Base-by-base conservation (phyloP, 148 eudicot species). In the Rhododendron henanense region DNA sequence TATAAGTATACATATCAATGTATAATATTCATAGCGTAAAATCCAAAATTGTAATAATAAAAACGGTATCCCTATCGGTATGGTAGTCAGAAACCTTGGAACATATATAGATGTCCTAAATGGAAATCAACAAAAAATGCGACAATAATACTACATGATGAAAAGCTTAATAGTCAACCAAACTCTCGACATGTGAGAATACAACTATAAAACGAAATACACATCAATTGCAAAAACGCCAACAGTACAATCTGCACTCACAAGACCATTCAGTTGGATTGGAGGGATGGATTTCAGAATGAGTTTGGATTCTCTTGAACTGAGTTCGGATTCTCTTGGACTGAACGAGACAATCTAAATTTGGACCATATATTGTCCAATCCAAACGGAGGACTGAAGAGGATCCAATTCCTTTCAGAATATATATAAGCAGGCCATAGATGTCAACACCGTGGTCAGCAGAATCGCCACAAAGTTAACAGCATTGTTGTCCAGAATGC, bases 401-500 rank as follows among this genome's bases (percentile, higher is more conserved):
- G 25, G 65, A 59, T 59, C 65, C 25, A 59, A 21, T 19, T 59
- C 25, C 25, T 85, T 50, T 90, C 86, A 93, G 88, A 91, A 93
- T 13, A 93, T 81, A 84, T 79, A 87, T 44, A 79, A 85, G 90
- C 90, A 89, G 65, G 90, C 90, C 37, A 91, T 23, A 35, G 93
- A 89, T 51, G 95, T 90, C 86, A 91, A 84, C 61, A 87, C 73
- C 9, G 91, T 33, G 48, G 95, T 93, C 84, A 93, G 67, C 84
- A 91, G 48, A 71, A 91, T 82, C 7, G 95, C 89, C 23, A 90
- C 91, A 37, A 93, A 47, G 87, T 93, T 93, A 47, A 93, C 93
- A 4, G 91, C 93, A 84, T 93, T 91, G 89, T 93, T 93, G 84
- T 93, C 95, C 19, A 93, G 91, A 59, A 93, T 85, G 67, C 86